Conservation (phyloP, 164 flowering plant species). For the Protea cynaroides region DNA sequence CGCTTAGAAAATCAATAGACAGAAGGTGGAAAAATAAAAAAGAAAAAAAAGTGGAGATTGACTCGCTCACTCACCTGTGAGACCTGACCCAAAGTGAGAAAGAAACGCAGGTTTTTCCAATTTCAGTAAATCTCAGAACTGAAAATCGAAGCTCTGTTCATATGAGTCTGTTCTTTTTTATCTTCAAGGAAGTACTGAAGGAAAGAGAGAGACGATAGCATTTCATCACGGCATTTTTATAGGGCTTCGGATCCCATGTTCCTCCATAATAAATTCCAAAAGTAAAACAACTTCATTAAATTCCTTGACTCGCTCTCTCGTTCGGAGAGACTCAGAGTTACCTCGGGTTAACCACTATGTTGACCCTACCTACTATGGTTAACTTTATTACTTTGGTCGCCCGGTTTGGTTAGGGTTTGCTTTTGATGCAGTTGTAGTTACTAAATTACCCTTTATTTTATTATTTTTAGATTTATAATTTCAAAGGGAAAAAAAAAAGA, state of each 20-base stretch:
- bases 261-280: constrained; percentile 10
- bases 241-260: not conserved
- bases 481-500: not conserved
- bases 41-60: too few species aligned
- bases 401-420: constrained; percentile 8
- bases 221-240: not conserved
- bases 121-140: too few species aligned
- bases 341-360: not conserved
- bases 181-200: not conserved
- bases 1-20: not conserved
- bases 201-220: constrained; percentile 1
- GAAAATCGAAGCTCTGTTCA: too few species aligned
- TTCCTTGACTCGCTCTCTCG: not conserved
- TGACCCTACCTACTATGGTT: not conserved
- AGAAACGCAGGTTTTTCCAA: too few species aligned
- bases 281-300: not conserved
- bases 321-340: not conserved
- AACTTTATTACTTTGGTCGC: not conserved
- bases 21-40: too few species aligned
- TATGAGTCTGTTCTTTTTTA: not conserved
- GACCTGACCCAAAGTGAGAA: too few species aligned
- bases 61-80: too few species aligned
- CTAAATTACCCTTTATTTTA: too few species aligned
- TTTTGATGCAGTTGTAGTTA: not conserved
- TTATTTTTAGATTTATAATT: too few species aligned